These are phyloP conservation scores for Sphagnum fallax DNA, from an alignment of 228 moss, liverwort and hornwort species.

Conservation along the genomic window DNA sequence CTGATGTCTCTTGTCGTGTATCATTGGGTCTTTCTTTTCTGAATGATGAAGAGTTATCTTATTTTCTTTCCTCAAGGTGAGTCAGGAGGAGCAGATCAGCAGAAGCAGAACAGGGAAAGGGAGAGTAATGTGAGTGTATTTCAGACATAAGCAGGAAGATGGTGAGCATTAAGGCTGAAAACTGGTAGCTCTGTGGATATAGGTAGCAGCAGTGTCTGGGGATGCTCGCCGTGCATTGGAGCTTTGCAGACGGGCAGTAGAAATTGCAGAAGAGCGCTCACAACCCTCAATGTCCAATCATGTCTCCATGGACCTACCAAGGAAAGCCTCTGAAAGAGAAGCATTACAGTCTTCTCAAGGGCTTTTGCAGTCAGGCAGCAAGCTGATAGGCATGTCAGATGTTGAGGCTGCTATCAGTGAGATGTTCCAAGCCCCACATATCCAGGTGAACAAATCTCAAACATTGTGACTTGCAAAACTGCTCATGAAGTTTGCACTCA, in stretches of 20 bases:
- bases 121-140: too few species aligned
- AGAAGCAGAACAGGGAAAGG: too few species aligned
- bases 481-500: too few species aligned
- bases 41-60: too few species aligned
- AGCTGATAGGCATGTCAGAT: slow-evolving; percentile 66
- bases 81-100: too few species aligned
- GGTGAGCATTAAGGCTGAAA: too few species aligned
- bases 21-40: too few species aligned
- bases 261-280: slow-evolving; percentile 65
- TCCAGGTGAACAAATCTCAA: slow-evolving; percentile 42
- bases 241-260: slow-evolving; percentile 87
- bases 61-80: too few species aligned
- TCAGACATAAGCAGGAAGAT: too few species aligned
- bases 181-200: neutral
- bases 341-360: neutral
- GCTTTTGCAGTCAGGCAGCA: slow-evolving; percentile 5
- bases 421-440: slow-evolving; percentile 90
- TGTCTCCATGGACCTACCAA: neutral
- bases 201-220: slow-evolving; percentile 96
- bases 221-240: slow-evolving; percentile 89
- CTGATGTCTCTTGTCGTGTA: too few species aligned
- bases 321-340: neutral
- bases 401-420: slow-evolving; percentile 87
- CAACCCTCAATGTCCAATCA: slow-evolving; percentile 11
- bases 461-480: too few species aligned